Evolutionary conservation across 768 basidiomycete genomes (phyloP).

Genomic region (Albatrellus ellisii): DNA sequence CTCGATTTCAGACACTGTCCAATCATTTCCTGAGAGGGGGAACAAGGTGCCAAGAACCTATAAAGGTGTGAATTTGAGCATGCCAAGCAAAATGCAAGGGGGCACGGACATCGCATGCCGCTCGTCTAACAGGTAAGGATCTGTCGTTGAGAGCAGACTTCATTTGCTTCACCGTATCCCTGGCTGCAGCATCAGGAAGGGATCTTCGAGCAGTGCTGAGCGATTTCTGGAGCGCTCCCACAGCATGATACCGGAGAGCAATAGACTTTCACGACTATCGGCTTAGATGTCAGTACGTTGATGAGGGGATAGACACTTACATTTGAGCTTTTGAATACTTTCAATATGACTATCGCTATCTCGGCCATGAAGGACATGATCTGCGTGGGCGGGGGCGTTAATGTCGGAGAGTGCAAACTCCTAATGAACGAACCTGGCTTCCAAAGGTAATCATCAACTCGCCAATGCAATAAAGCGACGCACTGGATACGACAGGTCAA

Average conservation of each 20-base stretch:
- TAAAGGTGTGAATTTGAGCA: slow-evolving; percentile 12
- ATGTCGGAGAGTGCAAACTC: background rate
- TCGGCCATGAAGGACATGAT: slow-evolving; percentile 95
- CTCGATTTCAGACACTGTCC: slow-evolving; percentile 64
- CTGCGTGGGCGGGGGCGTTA: slow-evolving; percentile 26
- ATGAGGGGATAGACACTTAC: slow-evolving; percentile 29
- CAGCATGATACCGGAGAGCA: slow-evolving; percentile 70
- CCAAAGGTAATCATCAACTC: slow-evolving; percentile 83
- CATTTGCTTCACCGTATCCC: slow-evolving; percentile 80
- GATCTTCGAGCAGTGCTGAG: slow-evolving; percentile 74
- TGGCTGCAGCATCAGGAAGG: slow-evolving; percentile 61
- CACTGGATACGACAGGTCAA: slow-evolving; percentile 29
- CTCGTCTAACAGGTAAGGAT: slow-evolving; percentile 74
- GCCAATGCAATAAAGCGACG: slow-evolving; percentile 77
- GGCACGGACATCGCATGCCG: slow-evolving; percentile 52
- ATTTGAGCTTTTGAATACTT: slow-evolving; percentile 56
- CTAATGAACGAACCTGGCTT: slow-evolving; percentile 45
- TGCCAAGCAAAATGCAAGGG: background rate
- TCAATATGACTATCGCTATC: slow-evolving; percentile 51
- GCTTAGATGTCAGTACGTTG: slow-evolving; percentile 4
- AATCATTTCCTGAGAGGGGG: slow-evolving; percentile 39
- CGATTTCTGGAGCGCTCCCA: slow-evolving; percentile 67
- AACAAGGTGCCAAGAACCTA: slow-evolving; percentile 48
- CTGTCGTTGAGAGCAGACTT: slow-evolving; percentile 67
- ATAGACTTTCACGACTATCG: slow-evolving; percentile 38